phyloP scores from a whole-genome alignment of 2,329 filamentous ascomycete genomes.

The Trichoderma citrinoviride region DNA sequence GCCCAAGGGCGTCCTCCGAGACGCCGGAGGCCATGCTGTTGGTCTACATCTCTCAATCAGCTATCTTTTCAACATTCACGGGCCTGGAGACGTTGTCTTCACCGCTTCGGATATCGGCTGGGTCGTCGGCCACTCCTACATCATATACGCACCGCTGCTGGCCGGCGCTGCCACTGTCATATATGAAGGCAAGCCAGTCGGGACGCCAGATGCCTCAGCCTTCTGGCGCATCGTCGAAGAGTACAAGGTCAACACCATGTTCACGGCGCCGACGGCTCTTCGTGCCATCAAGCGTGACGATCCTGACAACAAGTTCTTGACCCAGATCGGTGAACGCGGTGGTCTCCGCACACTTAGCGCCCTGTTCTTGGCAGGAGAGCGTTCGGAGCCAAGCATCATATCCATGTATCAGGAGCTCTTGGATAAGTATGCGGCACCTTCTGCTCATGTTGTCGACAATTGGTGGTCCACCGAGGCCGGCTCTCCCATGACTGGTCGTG shows the following conservation, averaged over 20 bases:
- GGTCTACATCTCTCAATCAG: conserved; percentile 78
- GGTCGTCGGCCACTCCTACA: conserved; percentile 70
- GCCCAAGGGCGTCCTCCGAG: conserved; percentile 79
- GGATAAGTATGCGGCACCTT: conserved; percentile 59
- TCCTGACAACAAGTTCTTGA: conserved; percentile 66
- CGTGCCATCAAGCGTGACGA: conserved; percentile 86
- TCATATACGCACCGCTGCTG: conserved; percentile 83
- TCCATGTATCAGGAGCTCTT: conserved; percentile 76
- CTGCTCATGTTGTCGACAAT: conserved; percentile 57
- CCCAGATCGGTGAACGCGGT: conserved; percentile 60
- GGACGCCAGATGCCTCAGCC: conserved; percentile 80
- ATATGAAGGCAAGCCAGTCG: conserved; percentile 92
- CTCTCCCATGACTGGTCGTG: conserved; percentile 57
- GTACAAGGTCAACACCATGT: conserved; percentile 79
- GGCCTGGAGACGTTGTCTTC: conserved; percentile 73
- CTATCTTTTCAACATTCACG: conserved; percentile 78
- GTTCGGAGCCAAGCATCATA: conserved; percentile 84
- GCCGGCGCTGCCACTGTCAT: conserved; percentile 82
- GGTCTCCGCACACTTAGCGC: conserved; percentile 70
- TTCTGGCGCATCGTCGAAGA: conserved; percentile 88
- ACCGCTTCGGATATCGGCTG: conserved; percentile 87
- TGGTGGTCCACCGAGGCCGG: conserved; percentile 62
- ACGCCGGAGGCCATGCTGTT: conserved; percentile 84
- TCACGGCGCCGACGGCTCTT: conserved; percentile 83
- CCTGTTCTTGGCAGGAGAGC: conserved; percentile 83